Evolutionary conservation across 2,329 filamentous ascomycete genomes (phyloP).

Genomic region (Pleoardoris graminearum): DNA sequence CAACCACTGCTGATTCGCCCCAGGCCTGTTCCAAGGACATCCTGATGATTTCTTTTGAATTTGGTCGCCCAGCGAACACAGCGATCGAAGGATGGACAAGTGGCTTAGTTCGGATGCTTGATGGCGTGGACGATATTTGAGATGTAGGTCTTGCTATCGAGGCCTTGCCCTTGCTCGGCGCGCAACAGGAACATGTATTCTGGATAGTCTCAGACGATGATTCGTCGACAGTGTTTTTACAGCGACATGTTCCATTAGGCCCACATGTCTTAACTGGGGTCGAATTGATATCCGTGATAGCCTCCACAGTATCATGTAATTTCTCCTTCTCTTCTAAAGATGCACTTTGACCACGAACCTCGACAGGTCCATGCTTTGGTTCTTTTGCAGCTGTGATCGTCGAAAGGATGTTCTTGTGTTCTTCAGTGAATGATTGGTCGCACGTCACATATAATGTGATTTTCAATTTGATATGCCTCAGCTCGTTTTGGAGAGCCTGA

Average conservation of each 20-base stretch:
- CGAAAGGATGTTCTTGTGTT: conserved; percentile 40
- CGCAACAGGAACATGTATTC: conserved; percentile 23
- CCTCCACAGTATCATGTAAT: conserved; percentile 24
- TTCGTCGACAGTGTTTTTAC: conserved; percentile 51
- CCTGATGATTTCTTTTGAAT: conserved; percentile 56
- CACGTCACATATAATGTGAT: conserved; percentile 61
- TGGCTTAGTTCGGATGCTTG: conserved; percentile 15
- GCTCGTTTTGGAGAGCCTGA: conserved; percentile 41
- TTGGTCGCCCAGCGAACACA: conserved; percentile 57
- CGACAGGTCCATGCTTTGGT: conserved; percentile 21
- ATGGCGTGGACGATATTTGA: conserved; percentile 17
- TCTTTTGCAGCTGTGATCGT: conserved; percentile 24
- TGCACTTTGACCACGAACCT: conserved; percentile 20
- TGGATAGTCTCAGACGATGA: conserved; percentile 32
- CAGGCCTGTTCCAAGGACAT: conserved; percentile 60
- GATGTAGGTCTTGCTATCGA: conserved; percentile 15
- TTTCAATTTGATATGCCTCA: conserved; percentile 51
- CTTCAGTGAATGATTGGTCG: conserved; percentile 52
- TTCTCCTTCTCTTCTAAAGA: conserved; percentile 25
- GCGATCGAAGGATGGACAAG: conserved; percentile 40
- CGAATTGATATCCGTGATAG: conserved; percentile 27
- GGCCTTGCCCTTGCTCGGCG: neutral
- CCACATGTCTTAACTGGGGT: conserved; percentile 28
- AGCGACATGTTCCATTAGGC: conserved; percentile 51
- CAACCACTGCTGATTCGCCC: conserved; percentile 66